Percentiles rank a stretch among this genome's conserved stretches.
phyloP scores from a whole-genome alignment of 768 basidiomycete species.

The Dictyophora rubrovolvata region DNA sequence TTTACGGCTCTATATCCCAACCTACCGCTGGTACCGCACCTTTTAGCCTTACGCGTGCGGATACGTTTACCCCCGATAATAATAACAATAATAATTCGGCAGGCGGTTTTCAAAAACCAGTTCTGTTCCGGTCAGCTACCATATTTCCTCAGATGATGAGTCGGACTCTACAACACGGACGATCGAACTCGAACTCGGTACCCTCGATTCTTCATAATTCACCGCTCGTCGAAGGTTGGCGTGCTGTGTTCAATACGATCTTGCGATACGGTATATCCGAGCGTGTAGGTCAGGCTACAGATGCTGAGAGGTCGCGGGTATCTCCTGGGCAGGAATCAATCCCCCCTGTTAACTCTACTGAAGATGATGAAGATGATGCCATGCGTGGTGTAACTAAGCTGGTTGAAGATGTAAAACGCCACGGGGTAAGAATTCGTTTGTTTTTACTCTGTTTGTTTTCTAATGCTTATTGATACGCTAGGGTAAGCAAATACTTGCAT shows the following conservation, averaged over 20 bases:
- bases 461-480: slow-evolving; percentile 19
- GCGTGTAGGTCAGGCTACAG: slow-evolving; percentile 29
- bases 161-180: slow-evolving; percentile 35
- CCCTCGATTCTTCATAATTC: slow-evolving; percentile 7
- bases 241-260: slow-evolving; percentile 62
- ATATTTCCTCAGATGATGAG: background rate
- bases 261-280: slow-evolving; percentile 56
- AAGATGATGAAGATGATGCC: slow-evolving; percentile 22
- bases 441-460: slow-evolving; percentile 5
- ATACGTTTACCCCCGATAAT: slow-evolving; percentile 6
- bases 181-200: slow-evolving; percentile 6
- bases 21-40: background rate
- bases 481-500: slow-evolving; percentile 63
- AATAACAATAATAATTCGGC: background rate
- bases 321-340: background rate
- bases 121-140: background rate
- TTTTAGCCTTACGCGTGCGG: slow-evolving; percentile 8
- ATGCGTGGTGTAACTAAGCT: slow-evolving; percentile 50
- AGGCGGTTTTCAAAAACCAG: slow-evolving; percentile 6
- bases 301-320: slow-evolving; percentile 12
- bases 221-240: slow-evolving; percentile 60
- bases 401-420: slow-evolving; percentile 64
- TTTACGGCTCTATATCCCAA: slow-evolving; percentile 2
- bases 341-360: slow-evolving; percentile 10
- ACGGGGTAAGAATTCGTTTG: slow-evolving; percentile 44